Evolutionary conservation across 768 basidiomycete genomes (phyloP), one percentile per base, ranked within the genome.

Genomic region (Psilocybe subaeruginosa): DNA sequence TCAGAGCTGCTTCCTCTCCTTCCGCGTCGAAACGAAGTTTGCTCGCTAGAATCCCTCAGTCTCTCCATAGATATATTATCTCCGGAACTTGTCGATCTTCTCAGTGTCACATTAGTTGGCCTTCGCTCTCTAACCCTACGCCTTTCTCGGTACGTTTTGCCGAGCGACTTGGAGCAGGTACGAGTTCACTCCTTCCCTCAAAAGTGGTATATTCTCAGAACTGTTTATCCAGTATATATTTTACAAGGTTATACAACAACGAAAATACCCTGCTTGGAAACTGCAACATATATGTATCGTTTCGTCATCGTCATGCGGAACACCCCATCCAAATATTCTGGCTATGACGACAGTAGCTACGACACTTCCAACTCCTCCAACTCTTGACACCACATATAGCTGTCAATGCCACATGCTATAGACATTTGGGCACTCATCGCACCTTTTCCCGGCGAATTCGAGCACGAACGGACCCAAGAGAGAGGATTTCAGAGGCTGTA

Each of bases 111-210:
- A 4, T 8, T 53, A 33, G 16, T 11, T 8, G 9, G 31, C 8
- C 33, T 53, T 3, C n/a, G 9, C 8, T 35, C 12, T n/a, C 11
- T 53, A 14, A 53, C 16, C 2, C 11, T 53, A 9, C 7, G 33
- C 8, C 51, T 53, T 31, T 53, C 31, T 9, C 30, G 19, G n/a
- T 53, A 53, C 33, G 17, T 53, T 9, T n/a, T 53, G 5, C 7
- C 51, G 4, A 53, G 51, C 16, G 51, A 53, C 29, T 53, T 53
- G 17, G 31, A 53, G 33, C 51, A 53, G 51, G 51, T 53, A 30
- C 2, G 23, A 27, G 49, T 30, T 16, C 11, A n/a, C 17, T n/a
- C 12, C 17, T 16, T n/a, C 16, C n/a, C 16, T 9, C 8, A 8
- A n/a, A 4, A 14, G 4, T 37, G 4, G 16, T 14, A 16, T 7